phyloP scores from a whole-genome alignment of 805 yeast genomes.

The Zygosaccharomyces gambellarensis region DNA sequence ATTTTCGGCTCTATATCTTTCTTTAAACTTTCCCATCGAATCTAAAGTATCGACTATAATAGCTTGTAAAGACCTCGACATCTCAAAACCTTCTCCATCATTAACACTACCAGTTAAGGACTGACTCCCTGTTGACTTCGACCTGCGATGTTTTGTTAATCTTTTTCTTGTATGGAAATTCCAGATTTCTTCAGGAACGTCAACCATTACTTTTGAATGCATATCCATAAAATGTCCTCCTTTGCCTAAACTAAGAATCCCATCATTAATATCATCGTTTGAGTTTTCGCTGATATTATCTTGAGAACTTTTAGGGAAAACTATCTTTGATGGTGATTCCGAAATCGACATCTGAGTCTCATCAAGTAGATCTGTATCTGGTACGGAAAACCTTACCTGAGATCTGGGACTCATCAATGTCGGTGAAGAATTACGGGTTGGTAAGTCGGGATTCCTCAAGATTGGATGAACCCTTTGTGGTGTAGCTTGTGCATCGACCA shows the following conservation, averaged over 20 bases:
- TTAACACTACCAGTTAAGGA: not conserved
- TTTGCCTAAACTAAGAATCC: not conserved
- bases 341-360: conserved; percentile 1
- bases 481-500: conserved; percentile 4
- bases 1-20: not conserved
- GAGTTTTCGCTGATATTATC: not conserved
- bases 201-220: conserved; percentile 27
- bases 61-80: conserved; percentile 26
- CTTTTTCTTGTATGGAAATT: conserved; percentile 21
- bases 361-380: conserved; percentile 13
- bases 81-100: conserved; percentile 2
- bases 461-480: conserved; percentile 4
- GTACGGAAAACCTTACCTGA: conserved; percentile 33
- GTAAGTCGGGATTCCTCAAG: conserved; percentile 1
- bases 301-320: conserved; percentile 22
- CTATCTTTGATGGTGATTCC: conserved; percentile 30
- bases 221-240: conserved; percentile 27
- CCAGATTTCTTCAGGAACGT: conserved; percentile 33
- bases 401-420: conserved; percentile 13
- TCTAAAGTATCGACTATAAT: conserved; percentile 27
- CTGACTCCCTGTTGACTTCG: conserved; percentile 1
- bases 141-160: conserved; percentile 7
- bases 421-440: not conserved
- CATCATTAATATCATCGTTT: not conserved
- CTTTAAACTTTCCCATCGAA: conserved; percentile 5